phyloP scores from a whole-genome alignment of 139 green algal genomes.

The Trebouxia sp. region DNA sequence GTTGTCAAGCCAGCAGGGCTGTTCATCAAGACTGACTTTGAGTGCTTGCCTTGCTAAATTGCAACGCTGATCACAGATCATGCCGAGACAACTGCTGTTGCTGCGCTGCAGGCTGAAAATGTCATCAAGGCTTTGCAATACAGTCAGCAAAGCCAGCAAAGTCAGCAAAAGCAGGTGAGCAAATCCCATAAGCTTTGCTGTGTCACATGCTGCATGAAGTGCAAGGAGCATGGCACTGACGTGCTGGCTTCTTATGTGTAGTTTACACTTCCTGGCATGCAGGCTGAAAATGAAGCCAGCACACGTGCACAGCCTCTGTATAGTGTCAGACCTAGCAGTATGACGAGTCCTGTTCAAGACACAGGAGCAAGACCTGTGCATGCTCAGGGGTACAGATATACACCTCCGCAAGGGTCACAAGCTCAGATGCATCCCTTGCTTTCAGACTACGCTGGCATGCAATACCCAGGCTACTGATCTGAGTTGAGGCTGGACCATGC shows the following conservation, averaged over 20 bases:
- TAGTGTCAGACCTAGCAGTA: background rate
- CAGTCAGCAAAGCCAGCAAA: background rate
- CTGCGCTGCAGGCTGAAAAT: constrained; percentile 8
- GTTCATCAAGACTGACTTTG: too few relatives aligned
- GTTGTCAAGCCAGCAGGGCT: too few relatives aligned
- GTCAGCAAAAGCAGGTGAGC: background rate
- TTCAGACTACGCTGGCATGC: background rate
- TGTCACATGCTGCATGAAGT: too few relatives aligned
- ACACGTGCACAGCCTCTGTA: background rate
- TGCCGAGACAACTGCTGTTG: too few relatives aligned
- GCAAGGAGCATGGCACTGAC: too few relatives aligned
- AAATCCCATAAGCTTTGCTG: background rate
- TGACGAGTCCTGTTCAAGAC: background rate
- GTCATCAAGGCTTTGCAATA: background rate
- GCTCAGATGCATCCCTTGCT: constrained; percentile 7
- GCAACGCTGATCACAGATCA: too few relatives aligned
- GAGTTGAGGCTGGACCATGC: background rate
- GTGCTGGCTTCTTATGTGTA: too few relatives aligned
- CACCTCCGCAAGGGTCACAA: background rate
- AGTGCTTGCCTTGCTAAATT: too few relatives aligned
- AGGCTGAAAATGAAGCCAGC: background rate
- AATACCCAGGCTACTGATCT: constrained; percentile 7
- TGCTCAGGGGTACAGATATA: background rate
- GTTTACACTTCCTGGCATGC: too few relatives aligned
- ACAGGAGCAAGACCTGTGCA: background rate